phyloP scores from a whole-genome alignment of 192 early-diverging fungal genomes.

The Obelidium mucronatum region DNA sequence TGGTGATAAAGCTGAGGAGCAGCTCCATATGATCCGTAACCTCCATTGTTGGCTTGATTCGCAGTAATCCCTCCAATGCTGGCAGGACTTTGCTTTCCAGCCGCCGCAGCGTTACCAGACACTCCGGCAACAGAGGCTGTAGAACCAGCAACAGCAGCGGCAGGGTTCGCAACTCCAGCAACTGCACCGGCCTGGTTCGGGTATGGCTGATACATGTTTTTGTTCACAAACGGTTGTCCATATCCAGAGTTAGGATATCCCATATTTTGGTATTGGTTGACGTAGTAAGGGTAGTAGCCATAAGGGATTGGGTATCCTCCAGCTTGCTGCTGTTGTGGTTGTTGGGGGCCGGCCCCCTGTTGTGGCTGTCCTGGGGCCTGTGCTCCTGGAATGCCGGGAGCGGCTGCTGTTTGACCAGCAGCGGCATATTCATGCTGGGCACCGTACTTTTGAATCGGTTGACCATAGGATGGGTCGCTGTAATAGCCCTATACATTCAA shows the following conservation, averaged over 20 bases:
- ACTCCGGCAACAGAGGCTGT: not conserved
- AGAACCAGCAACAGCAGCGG: not conserved
- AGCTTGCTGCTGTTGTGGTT: conserved; percentile 47
- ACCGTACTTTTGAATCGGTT: conserved; percentile 40
- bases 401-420: conserved; percentile 1
- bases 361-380: conserved; percentile 40
- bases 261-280: conserved; percentile 73
- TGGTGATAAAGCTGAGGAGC: conserved; percentile 48
- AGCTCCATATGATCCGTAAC: conserved; percentile 24
- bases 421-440: conserved; percentile 25
- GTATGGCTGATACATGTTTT: conserved; percentile 90
- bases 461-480: conserved; percentile 41
- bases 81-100: conserved; percentile 30
- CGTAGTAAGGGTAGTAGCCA: conserved; percentile 81
- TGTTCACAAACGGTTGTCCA: conserved; percentile 91
- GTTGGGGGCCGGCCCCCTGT: conserved; percentile 49
- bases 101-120: conserved; percentile 6
- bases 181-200: conserved; percentile 28
- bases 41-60: not conserved
- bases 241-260: conserved; percentile 84
- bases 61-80: conserved; percentile 23
- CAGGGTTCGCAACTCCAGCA: conserved; percentile 3
- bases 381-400: conserved; percentile 12
- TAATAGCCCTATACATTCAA: conserved; percentile 34
- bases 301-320: conserved; percentile 72